These are phyloP conservation scores for Lippia alba DNA, from an alignment of 305 asterid species.

Conservation along the genomic window DNA sequence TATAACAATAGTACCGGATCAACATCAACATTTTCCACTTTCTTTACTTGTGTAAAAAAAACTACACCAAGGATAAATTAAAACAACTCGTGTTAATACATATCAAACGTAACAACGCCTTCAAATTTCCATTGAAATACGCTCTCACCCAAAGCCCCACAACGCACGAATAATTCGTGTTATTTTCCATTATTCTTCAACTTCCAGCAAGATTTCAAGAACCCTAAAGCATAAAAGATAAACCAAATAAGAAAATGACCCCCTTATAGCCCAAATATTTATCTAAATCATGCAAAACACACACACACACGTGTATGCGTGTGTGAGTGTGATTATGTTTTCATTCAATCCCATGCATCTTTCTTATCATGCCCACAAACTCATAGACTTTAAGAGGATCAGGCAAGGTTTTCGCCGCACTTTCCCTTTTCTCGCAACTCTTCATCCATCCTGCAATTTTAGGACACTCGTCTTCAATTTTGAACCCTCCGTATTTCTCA, in stretches of 20 bases:
- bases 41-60: too few species aligned
- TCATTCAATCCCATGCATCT: slow-evolving; percentile 67
- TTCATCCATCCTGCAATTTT: slow-evolving; percentile 62
- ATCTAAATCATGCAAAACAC: too few species aligned
- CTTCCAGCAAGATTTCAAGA: not conserved
- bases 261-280: not conserved
- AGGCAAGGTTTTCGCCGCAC: slow-evolving; percentile 55
- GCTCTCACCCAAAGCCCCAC: too few species aligned
- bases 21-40: too few species aligned
- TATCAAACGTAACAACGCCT: too few species aligned
- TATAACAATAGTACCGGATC: too few species aligned
- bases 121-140: too few species aligned
- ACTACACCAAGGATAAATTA: too few species aligned
- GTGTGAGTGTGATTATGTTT: not conserved
- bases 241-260: not conserved
- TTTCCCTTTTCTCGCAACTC: slow-evolving; percentile 59
- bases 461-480: slow-evolving; percentile 63
- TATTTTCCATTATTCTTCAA: not conserved
- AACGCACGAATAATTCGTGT: not conserved
- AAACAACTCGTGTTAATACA: too few species aligned
- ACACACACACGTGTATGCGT: too few species aligned
- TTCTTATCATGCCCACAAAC: slow-evolving; percentile 55
- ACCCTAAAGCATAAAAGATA: not conserved
- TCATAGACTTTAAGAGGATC: slow-evolving; percentile 51
- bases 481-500: slow-evolving; percentile 67